Base-by-base conservation (phyloP, 176 grass and related monocot species). In the Avena sativa region DNA sequence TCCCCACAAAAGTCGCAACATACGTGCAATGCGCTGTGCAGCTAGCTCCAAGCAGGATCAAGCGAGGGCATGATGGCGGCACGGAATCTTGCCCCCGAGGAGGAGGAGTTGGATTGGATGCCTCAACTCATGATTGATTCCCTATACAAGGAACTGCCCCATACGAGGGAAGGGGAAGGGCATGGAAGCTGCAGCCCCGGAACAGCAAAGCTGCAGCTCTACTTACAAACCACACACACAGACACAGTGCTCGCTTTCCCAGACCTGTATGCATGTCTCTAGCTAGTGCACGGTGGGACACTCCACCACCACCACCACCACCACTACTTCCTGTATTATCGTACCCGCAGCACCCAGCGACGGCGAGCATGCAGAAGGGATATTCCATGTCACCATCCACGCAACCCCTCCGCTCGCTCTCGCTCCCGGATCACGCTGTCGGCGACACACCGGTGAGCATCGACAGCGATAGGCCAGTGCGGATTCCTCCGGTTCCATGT, bases 381-480 rank as follows among this genome's bases (percentile, higher is more conserved):
- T 91, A 91, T 91, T 87, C 89, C 85, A 80, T 80, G 56, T 87
- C 85, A 79, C 81, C 20, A 63, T 82, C 75, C 74, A 73, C 46
- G 56, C 36, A 6, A 4, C 72, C 69, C 28, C 77, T 57, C 34
- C 48, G 59, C 82, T 76, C 16, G 36, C 65, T 50, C 78, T 28
- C 26, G 26, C 26, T 75, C 44, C 0, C 8, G 85, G 85, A 91
- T 91, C 66, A 38, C 32, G 65, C 40, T 87, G 89, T 87, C 85
- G 75, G 85, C 48, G 50, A 75, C 85, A 75, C 48, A 58, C 48
- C 10, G 64, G 48, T 34, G 7, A 84, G 20, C 74, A 74, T 66
- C 58, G 81, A 87, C 75, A 91, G 15, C 74, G 65, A 84, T 74
- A 59, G 34, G 47, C 34, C 81, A 20, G 43, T 8, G 66, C 4